Evolutionary conservation across 1,284 basidiomycete species (phyloP).

Genomic region (Chiua sp.): DNA sequence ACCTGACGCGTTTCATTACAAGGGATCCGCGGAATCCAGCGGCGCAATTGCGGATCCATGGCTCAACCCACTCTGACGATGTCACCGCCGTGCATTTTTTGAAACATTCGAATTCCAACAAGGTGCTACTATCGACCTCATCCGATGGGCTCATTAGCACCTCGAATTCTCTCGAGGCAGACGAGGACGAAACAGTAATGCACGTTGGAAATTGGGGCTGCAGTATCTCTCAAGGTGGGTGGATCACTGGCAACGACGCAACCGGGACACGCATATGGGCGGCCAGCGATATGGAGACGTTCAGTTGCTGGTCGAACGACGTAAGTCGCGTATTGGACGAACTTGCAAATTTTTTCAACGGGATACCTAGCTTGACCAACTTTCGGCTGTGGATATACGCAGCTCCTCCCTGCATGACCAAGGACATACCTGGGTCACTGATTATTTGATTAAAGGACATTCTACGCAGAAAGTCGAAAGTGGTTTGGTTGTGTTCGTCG

Average conservation of each 20-base stretch:
- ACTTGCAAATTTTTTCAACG: neutral
- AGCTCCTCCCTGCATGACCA: slow-evolving; percentile 53
- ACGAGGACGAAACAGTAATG: slow-evolving; percentile 77
- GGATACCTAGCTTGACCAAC: slow-evolving; percentile 51
- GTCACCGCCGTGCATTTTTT: slow-evolving; percentile 69
- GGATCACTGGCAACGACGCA: slow-evolving; percentile 53
- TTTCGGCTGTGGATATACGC: slow-evolving; percentile 57
- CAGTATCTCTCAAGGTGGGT: slow-evolving; percentile 76
- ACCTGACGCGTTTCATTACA: slow-evolving; percentile 4
- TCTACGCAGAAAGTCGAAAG: slow-evolving; percentile 29
- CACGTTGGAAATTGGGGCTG: slow-evolving; percentile 78
- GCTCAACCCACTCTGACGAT: slow-evolving; percentile 80
- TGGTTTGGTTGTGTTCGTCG: slow-evolving; percentile 54
- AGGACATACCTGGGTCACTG: slow-evolving; percentile 60
- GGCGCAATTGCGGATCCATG: slow-evolving; percentile 55
- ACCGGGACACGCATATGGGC: slow-evolving; percentile 61
- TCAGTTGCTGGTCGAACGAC: slow-evolving; percentile 76
- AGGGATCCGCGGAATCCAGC: slow-evolving; percentile 66
- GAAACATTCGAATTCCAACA: slow-evolving; percentile 34
- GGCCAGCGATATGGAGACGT: slow-evolving; percentile 85
- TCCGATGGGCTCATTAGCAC: slow-evolving; percentile 74
- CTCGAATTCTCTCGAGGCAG: slow-evolving; percentile 67
- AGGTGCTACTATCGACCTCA: slow-evolving; percentile 67
- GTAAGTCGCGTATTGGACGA: slow-evolving; percentile 41
- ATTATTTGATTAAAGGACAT: slow-evolving; percentile 61